phyloP scores from a whole-genome alignment of 805 yeast species.

The Teunomyces panamensis region DNA sequence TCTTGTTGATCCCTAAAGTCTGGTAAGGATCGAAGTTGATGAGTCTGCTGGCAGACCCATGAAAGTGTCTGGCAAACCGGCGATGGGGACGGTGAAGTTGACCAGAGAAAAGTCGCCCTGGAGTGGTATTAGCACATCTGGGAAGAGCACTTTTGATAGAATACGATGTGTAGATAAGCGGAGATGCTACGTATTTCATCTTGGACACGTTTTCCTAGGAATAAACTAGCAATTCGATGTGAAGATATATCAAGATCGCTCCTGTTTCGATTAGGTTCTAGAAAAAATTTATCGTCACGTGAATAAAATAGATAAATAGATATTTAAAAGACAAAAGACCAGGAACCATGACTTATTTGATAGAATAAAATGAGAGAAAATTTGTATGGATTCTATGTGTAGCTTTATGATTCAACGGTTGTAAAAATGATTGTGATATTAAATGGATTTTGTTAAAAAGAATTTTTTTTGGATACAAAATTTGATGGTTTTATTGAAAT shows the following conservation, averaged over 20 bases:
- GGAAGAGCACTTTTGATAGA: background rate
- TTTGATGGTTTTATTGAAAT: too few relatives aligned
- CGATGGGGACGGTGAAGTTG: background rate
- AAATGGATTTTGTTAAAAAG: too few relatives aligned
- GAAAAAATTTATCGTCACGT: conserved; percentile 3
- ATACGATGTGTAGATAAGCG: background rate
- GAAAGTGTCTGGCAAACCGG: conserved; percentile 34
- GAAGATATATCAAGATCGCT: background rate
- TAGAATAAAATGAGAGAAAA: too few relatives aligned
- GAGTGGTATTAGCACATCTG: background rate
- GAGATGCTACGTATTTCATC: conserved; percentile 1
- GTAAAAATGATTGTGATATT: too few relatives aligned
- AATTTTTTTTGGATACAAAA: too few relatives aligned
- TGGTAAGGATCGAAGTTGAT: conserved; percentile 74
- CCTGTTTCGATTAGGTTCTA: background rate
- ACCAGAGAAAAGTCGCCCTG: background rate
- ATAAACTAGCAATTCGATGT: background rate
- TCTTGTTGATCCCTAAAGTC: conserved; percentile 70
- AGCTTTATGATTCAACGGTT: too few relatives aligned
- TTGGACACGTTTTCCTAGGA: background rate
- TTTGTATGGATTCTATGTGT: too few relatives aligned
- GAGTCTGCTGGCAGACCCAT: conserved; percentile 28
- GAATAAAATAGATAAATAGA: background rate
- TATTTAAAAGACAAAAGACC: too few relatives aligned
- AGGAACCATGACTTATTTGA: too few relatives aligned